Base-by-base conservation (phyloP, 1,284 basidiomycete species). In the Cryptococcus sp. region DNA sequence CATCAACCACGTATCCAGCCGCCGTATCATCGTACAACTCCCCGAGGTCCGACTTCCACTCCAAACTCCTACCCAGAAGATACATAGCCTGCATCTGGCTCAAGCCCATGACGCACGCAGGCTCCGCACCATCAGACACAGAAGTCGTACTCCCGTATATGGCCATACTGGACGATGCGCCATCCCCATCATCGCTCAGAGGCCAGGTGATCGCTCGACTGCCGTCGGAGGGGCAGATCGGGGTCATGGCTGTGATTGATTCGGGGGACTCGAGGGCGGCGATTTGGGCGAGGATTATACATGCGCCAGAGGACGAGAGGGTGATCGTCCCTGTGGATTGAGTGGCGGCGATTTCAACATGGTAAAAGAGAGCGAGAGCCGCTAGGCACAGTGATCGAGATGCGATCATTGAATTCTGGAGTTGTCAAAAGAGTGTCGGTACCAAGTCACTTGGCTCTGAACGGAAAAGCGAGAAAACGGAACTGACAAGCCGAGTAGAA, bases 1-100 rank as follows among this genome's bases (percentile, higher is more conserved):
- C 60, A 58, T 70, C 66, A 13, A 55, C 42, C 6, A 72, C 11
- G n/a, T 54, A 52, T 6, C 64, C 70, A 7, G 54, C 54, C 0
- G 64, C 57, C 0, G 56, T 64, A 19, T 59, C 52, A 52, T 72
- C 70, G 22, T 51, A 70, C n/a, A 72, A 13, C 45, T 64, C 52
- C 19, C 58, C 61, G 13, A 38, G 25, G 3, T 40, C 57, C 16
- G 50, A 54, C 17, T 52, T 46, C 67, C 67, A 72, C 40, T 66
- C 57, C 30, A 72, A 39, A 25, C 30, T 49, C 51, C 70, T 54
- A 22, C 70, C 69, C 2, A 70, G 57, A 1, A 70, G 55, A 47
- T 70, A 72, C 58, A 67, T 65, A 3, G 64, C 70, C 50, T 69
- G 69, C 62, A 67, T 66, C 55, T 70, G 67, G 22, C 53, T 62